phyloP scores from a whole-genome alignment of 441 rosid species.

The Euphorbia celastroides region DNA sequence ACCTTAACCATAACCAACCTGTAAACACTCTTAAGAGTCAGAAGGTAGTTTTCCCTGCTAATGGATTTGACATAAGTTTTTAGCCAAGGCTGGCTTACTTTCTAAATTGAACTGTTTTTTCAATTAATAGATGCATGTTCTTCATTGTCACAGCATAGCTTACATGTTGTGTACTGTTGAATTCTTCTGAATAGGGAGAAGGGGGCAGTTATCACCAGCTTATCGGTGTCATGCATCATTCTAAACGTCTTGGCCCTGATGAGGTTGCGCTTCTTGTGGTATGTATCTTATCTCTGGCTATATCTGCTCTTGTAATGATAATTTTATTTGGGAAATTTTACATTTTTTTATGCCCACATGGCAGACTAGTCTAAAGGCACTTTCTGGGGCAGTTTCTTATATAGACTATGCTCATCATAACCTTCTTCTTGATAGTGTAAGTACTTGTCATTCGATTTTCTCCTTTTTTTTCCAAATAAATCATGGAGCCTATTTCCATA shows the following conservation, averaged over 20 bases:
- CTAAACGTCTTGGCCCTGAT: slow-evolving; percentile 36
- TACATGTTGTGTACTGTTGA: not conserved
- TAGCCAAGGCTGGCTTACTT: not conserved
- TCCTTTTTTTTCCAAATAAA: not conserved
- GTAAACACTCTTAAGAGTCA: slow-evolving; percentile 10
- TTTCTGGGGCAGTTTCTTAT: slow-evolving; percentile 61
- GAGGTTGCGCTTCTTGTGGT: slow-evolving; percentile 77
- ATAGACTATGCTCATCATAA: slow-evolving; percentile 48
- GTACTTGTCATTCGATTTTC: slow-evolving; percentile 21
- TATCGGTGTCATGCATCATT: slow-evolving; percentile 53
- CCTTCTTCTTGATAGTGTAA: slow-evolving; percentile 60
- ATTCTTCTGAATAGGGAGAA: slow-evolving; percentile 48
- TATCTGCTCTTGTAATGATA: not conserved
- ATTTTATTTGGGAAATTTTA: not conserved
- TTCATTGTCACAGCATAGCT: not conserved
- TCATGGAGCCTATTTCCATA: slow-evolving; percentile 8
- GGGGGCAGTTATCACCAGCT: slow-evolving; percentile 49
- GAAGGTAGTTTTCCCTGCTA: slow-evolving; percentile 21
- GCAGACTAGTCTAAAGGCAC: slow-evolving; percentile 58
- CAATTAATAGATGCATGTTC: not conserved
- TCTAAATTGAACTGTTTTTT: not conserved
- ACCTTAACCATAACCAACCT: slow-evolving; percentile 19
- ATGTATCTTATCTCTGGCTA: slow-evolving; percentile 5
- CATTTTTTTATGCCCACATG: slow-evolving; percentile 12
- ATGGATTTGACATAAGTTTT: not conserved